A percentile compares a stretch with the other conserved stretches of the same genome.
phyloP scores from a whole-genome alignment of 2,329 filamentous ascomycete species.

The Thermothelomyces thermophilus region DNA sequence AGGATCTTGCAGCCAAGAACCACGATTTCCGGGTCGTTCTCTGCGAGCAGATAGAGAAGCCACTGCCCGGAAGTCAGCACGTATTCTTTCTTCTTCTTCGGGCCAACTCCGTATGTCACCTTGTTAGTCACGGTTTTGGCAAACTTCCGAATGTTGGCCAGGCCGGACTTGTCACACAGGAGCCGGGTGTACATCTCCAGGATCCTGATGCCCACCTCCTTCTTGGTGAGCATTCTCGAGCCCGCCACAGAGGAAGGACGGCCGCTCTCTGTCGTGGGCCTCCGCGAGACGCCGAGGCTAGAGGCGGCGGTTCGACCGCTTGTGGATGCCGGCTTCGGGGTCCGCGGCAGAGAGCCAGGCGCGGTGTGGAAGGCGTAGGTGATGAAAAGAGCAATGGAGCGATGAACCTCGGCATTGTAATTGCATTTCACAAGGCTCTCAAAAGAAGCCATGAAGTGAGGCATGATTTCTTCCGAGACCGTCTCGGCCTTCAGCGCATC shows the following conservation, averaged over 20 bases:
- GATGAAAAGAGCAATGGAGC: slow-evolving; percentile 83
- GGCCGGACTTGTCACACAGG: slow-evolving; percentile 66
- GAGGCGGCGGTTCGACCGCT: slow-evolving; percentile 36
- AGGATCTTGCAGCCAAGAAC: slow-evolving; percentile 76
- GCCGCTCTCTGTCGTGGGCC: slow-evolving; percentile 33
- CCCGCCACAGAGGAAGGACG: slow-evolving; percentile 23
- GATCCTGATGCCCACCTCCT: slow-evolving; percentile 67
- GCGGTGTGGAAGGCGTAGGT: slow-evolving; percentile 77
- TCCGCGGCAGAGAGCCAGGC: slow-evolving; percentile 42
- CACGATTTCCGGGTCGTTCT: slow-evolving; percentile 77
- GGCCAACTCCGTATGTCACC: slow-evolving; percentile 42
- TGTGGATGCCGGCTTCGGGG: slow-evolving; percentile 40
- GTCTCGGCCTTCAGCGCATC: slow-evolving; percentile 85
- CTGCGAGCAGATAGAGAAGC: slow-evolving; percentile 84
- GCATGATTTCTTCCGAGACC: slow-evolving; percentile 64
- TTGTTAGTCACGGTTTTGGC: slow-evolving; percentile 93
- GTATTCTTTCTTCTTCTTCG: slow-evolving; percentile 20
- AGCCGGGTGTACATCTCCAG: slow-evolving; percentile 71
- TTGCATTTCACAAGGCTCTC: slow-evolving; percentile 73
- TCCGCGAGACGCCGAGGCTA: slow-evolving; percentile 31
- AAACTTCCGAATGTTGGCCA: slow-evolving; percentile 72
- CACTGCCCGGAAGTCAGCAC: slow-evolving; percentile 51
- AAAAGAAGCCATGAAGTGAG: slow-evolving; percentile 72
- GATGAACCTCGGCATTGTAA: slow-evolving; percentile 75
- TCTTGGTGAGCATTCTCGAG: slow-evolving; percentile 48